Evolutionary conservation across 1,139 yeast genomes (phyloP).

Genomic region (Sugiyamaella xylanicola): DNA sequence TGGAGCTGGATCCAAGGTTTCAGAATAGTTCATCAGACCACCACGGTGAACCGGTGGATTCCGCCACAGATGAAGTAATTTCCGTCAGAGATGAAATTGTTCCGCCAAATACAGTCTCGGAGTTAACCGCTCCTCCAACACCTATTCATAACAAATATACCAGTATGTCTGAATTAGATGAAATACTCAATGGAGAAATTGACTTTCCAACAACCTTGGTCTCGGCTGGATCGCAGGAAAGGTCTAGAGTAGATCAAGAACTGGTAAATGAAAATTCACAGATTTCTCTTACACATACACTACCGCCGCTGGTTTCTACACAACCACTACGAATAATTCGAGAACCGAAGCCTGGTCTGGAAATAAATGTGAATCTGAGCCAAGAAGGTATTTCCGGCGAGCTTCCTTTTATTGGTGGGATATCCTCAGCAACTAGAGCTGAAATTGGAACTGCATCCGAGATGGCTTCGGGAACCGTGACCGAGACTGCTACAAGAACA

Average conservation of each 20-base stretch:
- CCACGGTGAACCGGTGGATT: too few species aligned
- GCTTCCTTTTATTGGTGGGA: not conserved
- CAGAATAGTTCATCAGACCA: too few species aligned
- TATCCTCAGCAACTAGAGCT: not conserved
- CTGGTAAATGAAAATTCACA: constrained; percentile 7
- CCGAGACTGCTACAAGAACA: not conserved
- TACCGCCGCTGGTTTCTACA: not conserved
- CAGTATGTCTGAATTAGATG: constrained; percentile 13
- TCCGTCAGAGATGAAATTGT: not conserved
- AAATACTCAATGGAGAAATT: constrained; percentile 10
- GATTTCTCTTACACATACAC: not conserved
- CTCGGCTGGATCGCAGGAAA: constrained; percentile 4
- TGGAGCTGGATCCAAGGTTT: not conserved
- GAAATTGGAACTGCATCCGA: not conserved
- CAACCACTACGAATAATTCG: constrained; percentile 7
- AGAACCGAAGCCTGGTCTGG: constrained; percentile 4
- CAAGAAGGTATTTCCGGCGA: not conserved
- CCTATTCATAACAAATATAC: constrained; percentile 16
- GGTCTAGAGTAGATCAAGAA: not conserved
- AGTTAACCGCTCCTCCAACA: constrained; percentile 7
- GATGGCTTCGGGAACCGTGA: not conserved
- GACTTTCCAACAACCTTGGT: constrained; percentile 1
- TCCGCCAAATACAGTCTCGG: constrained; percentile 1
- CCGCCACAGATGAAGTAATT: too few species aligned
- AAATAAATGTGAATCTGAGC: not conserved